A percentile compares a stretch with the other conserved stretches of the same genome.
Evolutionary conservation across 768 basidiomycete species (phyloP).

Genomic region (Hemileccinum impolitum): DNA sequence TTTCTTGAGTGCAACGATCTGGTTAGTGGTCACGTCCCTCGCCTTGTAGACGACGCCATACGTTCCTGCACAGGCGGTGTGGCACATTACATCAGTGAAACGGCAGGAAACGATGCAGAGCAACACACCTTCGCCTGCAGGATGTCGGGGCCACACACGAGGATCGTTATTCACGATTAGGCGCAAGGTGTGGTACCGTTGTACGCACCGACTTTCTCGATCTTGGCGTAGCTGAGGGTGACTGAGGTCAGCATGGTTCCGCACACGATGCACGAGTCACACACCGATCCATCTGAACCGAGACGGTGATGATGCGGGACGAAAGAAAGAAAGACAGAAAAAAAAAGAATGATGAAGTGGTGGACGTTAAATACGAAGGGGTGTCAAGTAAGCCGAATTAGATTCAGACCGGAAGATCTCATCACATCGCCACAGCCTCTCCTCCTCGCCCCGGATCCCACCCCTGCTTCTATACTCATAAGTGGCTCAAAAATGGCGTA

Average conservation of each 20-base stretch:
- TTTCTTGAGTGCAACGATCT: slow-evolving; percentile 97
- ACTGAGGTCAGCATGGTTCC: slow-evolving; percentile 16
- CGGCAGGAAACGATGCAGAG: background rate
- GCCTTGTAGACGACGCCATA: slow-evolving; percentile 99
- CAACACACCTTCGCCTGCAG: slow-evolving; percentile 42
- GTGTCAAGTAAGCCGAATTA: slow-evolving; percentile 16
- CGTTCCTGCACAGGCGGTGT: slow-evolving; percentile 51
- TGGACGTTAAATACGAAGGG: slow-evolving; percentile 17
- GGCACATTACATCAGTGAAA: slow-evolving; percentile 3
- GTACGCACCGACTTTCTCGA: slow-evolving; percentile 95
- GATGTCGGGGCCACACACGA: slow-evolving; percentile 15
- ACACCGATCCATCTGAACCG: slow-evolving; percentile 34
- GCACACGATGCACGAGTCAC: slow-evolving; percentile 10
- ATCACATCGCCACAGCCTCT: slow-evolving; percentile 14
- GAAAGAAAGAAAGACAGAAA: slow-evolving; percentile 1
- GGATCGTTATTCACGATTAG: slow-evolving; percentile 11
- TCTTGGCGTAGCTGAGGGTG: slow-evolving; percentile 81
- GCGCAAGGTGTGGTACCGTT: slow-evolving; percentile 9
- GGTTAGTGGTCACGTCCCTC: slow-evolving; percentile 69
- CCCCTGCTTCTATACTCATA: background rate
- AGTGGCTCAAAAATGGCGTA: slow-evolving; percentile 1
- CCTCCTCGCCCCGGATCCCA: background rate
- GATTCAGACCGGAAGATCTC: slow-evolving; percentile 5
- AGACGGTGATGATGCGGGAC: slow-evolving; percentile 6
- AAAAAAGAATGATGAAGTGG: slow-evolving; percentile 3